These are phyloP conservation scores for Wickerhamomyces silvicola DNA, from an alignment of 805 yeast species.

Conservation along the genomic window DNA sequence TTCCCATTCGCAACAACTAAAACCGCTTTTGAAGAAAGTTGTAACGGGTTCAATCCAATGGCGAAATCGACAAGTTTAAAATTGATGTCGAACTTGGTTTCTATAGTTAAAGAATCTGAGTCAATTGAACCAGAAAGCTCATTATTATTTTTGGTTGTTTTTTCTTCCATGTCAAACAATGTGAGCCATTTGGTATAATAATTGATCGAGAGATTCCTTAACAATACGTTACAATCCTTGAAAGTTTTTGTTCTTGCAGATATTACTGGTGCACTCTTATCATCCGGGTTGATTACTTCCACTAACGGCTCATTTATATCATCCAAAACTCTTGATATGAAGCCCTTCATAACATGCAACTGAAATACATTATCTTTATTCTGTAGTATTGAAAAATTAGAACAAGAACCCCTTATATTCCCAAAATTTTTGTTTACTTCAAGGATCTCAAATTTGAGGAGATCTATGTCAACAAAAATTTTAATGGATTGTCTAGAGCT, in stretches of 20 bases:
- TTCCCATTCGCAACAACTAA: constrained; percentile 49
- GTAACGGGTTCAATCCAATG: constrained; percentile 58
- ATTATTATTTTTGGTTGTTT: constrained; percentile 1
- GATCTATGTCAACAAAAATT: constrained; percentile 6
- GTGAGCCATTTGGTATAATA: constrained; percentile 58
- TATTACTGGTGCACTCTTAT: constrained; percentile 32
- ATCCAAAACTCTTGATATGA: constrained; percentile 7
- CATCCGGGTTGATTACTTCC: constrained; percentile 27
- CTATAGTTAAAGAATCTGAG: constrained; percentile 3
- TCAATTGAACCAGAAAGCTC: constrained; percentile 3
- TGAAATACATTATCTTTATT: constrained; percentile 16
- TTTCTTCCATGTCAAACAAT: constrained; percentile 27
- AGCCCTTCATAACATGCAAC: constrained; percentile 11
- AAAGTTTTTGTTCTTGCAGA: constrained; percentile 31
- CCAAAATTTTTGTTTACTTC: constrained; percentile 28
- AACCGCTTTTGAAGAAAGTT: constrained; percentile 47
- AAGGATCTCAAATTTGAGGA: constrained; percentile 9
- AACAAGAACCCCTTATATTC: constrained; percentile 16
- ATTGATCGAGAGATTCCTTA: constrained; percentile 44
- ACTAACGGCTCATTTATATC: constrained; percentile 25
- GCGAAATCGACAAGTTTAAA: constrained; percentile 41
- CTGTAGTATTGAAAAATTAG: constrained; percentile 7
- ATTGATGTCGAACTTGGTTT: constrained; percentile 10
- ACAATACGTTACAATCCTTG: constrained; percentile 32
- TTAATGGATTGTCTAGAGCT: constrained; percentile 16